Base-by-base conservation (phyloP, 108 stramenopile genomes). In the Nitzschia sp. region DNA sequence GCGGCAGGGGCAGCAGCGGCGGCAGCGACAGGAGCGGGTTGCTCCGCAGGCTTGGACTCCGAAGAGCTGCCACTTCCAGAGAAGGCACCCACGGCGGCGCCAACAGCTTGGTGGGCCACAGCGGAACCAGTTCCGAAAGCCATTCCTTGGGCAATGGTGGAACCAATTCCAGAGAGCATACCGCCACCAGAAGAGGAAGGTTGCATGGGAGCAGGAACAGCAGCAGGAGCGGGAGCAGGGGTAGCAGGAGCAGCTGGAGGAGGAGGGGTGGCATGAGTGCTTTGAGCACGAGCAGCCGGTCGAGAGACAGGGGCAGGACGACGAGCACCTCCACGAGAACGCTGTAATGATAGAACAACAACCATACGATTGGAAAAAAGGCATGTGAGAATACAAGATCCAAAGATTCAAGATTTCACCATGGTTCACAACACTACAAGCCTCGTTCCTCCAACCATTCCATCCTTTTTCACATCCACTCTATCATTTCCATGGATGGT, bases 141-240 rank as follows among this genome's bases (percentile, higher is more conserved):
- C 90, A 97, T 96, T 50, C 97, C 97, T 78, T 98, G 97, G 15
- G 89, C 93, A 80, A 98, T 97, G 54, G 95, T 95, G 46, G 90
- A 91, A 43, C 91, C 95, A 71, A 97, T 95, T 25, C 95, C 95
- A n/a, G 89, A 76, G 20, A 98, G 80, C 92, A 98, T 96, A 38
- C 97, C 97, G 39, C 97, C 96, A 17, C 92, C 81, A 41, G 76
- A 42, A 53, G 58, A 59, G 1, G 57, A 57, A 15, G 78, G 76
- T 10, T 70, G 68, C 40, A 67, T 61, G 7, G 86, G 78, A 39
- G 86, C 71, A 26, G 82, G 71, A 44, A 82, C 75, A 10, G 81
- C 41, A 11, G 78, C 57, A 10, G 80, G 70, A 15, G 71, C 66
- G 26, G 86, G 69, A 26, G 82, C 66, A 51, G 82, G 72, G 14